Base-by-base conservation (phyloP, 768 basidiomycete species). In the Calocybe gangraenosa region DNA sequence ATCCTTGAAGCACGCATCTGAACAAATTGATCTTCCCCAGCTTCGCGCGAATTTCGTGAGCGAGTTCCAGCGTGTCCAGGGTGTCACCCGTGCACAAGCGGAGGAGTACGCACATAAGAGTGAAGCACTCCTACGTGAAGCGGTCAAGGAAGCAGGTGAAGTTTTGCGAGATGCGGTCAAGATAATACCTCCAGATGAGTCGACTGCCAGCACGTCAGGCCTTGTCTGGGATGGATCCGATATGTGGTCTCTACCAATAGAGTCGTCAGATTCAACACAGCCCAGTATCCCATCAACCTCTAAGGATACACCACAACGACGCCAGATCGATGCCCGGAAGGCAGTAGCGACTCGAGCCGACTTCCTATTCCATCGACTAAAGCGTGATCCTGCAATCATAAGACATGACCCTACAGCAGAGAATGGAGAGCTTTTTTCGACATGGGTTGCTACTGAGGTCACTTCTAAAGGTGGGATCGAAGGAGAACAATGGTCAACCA, bases 91-190 rank as follows among this genome's bases (percentile, higher is more conserved):
- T n/a, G 68, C 81, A 3, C 85, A 86, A 50, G 89, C 89, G 5
- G 92, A 91, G 61, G 91, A 88, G 54, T 92, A 92, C 58, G 78
- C 86, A 22, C 81, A 84, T 56, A 85, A 81, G 69, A 84, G 83
- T 60, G 84, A 86, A 52, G 71, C 62, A 7, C 57, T 84, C 25
- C 60, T 86, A 22, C 71, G 78, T 32, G 84, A 83, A 47, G 87
- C 81, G 2, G 75, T 89, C 55, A 84, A 81, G 56, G 89, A 90
- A 56, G 87, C 88, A 6, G 78, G 87, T 46, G 92, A 87, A 51
- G 83, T 85, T 13, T 68, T 94, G 8, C 81, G 76, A 42, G 93
- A 97, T 40, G 92, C 90, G 9, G 91, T 97, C 56, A 94, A 93
- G 62, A 86, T 96, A 40, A 73, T 97, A 11, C 94, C 93, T 0